Conservation (phyloP, 805 yeast species). For the Alloascoidea hylecoeti region DNA sequence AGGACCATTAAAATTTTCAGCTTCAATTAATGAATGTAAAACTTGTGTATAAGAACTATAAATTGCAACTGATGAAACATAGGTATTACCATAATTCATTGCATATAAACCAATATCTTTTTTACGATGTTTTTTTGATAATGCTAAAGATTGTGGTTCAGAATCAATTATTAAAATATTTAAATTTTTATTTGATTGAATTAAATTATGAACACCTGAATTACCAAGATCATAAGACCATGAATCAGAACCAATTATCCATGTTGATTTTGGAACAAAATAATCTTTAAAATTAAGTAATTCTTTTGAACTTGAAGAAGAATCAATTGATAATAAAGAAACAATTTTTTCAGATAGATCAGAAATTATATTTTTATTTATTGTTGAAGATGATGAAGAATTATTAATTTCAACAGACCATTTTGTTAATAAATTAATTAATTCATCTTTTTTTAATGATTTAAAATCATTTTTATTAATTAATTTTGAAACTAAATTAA, state of each 20-base stretch:
- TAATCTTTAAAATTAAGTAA: slow-evolving; percentile 31
- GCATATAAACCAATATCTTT: slow-evolving; percentile 92
- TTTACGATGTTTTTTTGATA: slow-evolving; percentile 33
- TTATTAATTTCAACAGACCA: slow-evolving; percentile 46
- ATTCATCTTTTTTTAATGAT: slow-evolving; percentile 27
- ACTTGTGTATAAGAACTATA: slow-evolving; percentile 91
- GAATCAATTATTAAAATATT: slow-evolving; percentile 83
- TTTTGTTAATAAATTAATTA: slow-evolving; percentile 44
- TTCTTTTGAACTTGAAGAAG: slow-evolving; percentile 24
- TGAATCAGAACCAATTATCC: slow-evolving; percentile 90
- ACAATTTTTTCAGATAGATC: slow-evolving; percentile 10
- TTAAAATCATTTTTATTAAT: slow-evolving; percentile 22
- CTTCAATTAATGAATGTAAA: slow-evolving; percentile 78
- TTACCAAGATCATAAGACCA: slow-evolving; percentile 92
- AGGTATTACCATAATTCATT: slow-evolving; percentile 80
- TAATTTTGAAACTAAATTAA: slow-evolving; percentile 24
- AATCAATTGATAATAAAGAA: slow-evolving; percentile 4
- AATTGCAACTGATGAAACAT: slow-evolving; percentile 89
- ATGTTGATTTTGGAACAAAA: slow-evolving; percentile 37
- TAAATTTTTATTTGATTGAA: slow-evolving; percentile 61
- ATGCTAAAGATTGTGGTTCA: slow-evolving; percentile 43
- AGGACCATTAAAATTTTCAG: slow-evolving; percentile 82
- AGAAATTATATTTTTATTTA: no score
- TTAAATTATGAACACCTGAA: slow-evolving; percentile 79
- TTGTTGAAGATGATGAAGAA: slow-evolving; percentile 20